Base-by-base conservation (phyloP, 78 protist genomes). In the Dictyostelium citrinum region DNA sequence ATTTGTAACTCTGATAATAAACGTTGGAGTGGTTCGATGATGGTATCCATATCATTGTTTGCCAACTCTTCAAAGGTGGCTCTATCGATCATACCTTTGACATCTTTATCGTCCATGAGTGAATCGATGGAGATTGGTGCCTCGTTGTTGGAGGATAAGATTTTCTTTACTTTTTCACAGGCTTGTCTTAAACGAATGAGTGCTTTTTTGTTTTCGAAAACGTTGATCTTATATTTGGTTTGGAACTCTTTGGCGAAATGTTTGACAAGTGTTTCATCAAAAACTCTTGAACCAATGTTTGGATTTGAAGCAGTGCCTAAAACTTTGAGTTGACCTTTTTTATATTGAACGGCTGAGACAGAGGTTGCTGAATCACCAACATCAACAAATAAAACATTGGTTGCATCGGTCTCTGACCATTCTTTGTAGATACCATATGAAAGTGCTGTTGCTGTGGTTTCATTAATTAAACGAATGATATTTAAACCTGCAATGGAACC, bases 401-500 rank as follows among this genome's bases (percentile, higher is more conserved):
- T 46, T 60, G 98, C 90, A 49, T 90, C 80, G 46, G 91, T 95
- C n/a, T 95, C 98, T 67, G 96, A 64, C 43, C 98, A 95, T 16
- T 88, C 76, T 85, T 93, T 91, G 96, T 93, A 97, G 94, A 98
- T 91, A 43, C 99, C 99, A 82, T 95, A 98, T n/a, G 84, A 83
- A 37, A 98, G 95, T 11, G 99, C 99, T 6, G 90, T 97, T 2
- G 99, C 99, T 5, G 99, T 84, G 71, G 94, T 77, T 83, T 98
- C 99, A 91, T 96, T 98, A 46, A 98, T 29, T 43, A 98, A 96
- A 80, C 96, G 90, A 70, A 97, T 91, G 7, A 77, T 68, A 91
- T 98, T 95, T 31, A 99, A 77, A 46, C 98, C 99, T 60, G 99
- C 99, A 60, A 98, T 96, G 46, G 76, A 5, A 33, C 97, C 84